Percentiles rank a stretch among this genome's conserved stretches.
These are phyloP conservation scores for Rhynchospora pubera DNA, from an alignment of 176 grass and related monocot genomes.

Conservation along the genomic window DNA sequence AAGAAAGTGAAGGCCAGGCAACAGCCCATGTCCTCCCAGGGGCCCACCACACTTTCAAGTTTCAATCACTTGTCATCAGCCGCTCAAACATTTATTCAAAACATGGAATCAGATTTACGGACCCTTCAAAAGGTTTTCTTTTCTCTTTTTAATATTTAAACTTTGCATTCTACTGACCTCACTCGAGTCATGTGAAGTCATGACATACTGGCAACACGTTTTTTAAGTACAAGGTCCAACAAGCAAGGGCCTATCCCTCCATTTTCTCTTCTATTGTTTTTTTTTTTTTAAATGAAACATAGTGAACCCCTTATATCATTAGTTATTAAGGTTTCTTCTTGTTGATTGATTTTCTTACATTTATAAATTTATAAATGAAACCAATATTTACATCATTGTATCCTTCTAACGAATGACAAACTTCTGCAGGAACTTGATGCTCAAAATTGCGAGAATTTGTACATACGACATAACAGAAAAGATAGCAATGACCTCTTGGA, in stretches of 20 bases:
- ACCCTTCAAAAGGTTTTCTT: constrained; percentile 28
- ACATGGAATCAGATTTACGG: constrained; percentile 21
- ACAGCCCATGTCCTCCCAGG: not conserved
- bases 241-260: not conserved
- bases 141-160: not conserved
- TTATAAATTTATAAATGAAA: not conserved
- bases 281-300: not conserved
- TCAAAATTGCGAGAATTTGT: constrained; percentile 26
- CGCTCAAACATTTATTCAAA: constrained; percentile 14
- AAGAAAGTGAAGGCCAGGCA: too few relatives aligned
- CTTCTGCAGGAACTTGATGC: constrained; percentile 26
- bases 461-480: constrained; percentile 22
- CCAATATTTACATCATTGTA: not conserved
- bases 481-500: constrained; percentile 37
- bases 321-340: not conserved
- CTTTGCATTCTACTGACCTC: not conserved
- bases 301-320: not conserved
- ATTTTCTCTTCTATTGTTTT: not conserved
- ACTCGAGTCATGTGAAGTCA: not conserved
- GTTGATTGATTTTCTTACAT: not conserved
- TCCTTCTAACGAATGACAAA: not conserved
- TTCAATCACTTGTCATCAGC: constrained; percentile 18
- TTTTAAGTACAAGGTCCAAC: not conserved
- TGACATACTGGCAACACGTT: not conserved
- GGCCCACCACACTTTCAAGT: constrained; percentile 1